Percentiles rank a stretch among this genome's conserved stretches.
phyloP scores from a whole-genome alignment of 2,329 filamentous ascomycete species.

The Ampelomyces quisqualis region DNA sequence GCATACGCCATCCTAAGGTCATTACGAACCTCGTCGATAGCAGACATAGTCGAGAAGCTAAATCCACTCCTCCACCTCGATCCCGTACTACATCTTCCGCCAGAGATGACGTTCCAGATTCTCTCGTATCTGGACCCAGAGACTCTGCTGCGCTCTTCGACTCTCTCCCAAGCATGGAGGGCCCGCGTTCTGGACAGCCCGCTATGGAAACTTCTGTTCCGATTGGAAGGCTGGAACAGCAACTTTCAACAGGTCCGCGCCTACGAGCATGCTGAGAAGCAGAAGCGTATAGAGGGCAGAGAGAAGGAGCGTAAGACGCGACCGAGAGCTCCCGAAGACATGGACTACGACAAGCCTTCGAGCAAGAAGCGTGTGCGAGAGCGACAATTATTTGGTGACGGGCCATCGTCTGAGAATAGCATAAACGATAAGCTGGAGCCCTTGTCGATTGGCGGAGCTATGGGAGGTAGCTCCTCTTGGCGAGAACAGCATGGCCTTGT shows the following conservation, averaged over 20 bases:
- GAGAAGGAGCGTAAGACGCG: conserved; percentile 50
- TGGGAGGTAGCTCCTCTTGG: conserved; percentile 38
- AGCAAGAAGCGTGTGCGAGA: conserved; percentile 55
- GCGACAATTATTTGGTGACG: conserved; percentile 47
- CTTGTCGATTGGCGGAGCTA: conserved; percentile 19
- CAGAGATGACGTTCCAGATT: conserved; percentile 87
- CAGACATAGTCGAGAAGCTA: conserved; percentile 75
- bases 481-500: conserved; percentile 51
- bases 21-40: conserved; percentile 76
- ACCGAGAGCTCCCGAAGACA: conserved; percentile 48
- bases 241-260: conserved; percentile 62
- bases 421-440: conserved; percentile 25
- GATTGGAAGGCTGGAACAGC: conserved; percentile 81
- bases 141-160: conserved; percentile 76
- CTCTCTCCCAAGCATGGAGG: conserved; percentile 80
- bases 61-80: conserved; percentile 89
- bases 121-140: conserved; percentile 80
- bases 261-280: conserved; percentile 62
- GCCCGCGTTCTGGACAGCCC: conserved; percentile 76
- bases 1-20: conserved; percentile 76
- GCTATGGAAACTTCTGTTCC: conserved; percentile 82
- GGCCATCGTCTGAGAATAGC: conserved; percentile 22
- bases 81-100: conserved; percentile 80
- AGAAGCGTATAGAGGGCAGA: conserved; percentile 39
- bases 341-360: conserved; percentile 52